These are phyloP conservation scores for Penicillium macrosclerotiorum DNA, from an alignment of 495 filamentous ascomycete genomes.

Conservation along the genomic window DNA sequence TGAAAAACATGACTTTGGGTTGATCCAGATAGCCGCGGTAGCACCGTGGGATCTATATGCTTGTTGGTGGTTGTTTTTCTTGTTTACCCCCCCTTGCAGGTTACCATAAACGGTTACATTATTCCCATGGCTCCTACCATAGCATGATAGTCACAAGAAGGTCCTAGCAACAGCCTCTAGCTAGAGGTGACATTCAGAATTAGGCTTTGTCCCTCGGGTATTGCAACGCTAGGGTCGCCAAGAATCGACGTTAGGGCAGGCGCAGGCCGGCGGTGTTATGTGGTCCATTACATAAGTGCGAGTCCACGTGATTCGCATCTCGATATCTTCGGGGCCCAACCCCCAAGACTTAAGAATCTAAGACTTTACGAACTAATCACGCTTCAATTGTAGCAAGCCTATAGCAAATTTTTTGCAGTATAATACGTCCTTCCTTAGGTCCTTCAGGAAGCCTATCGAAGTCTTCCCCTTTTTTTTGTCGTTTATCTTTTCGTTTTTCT, in stretches of 20 bases:
- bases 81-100: conserved; percentile 1
- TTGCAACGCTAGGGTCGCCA: conserved; percentile 3
- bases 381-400: too few species aligned
- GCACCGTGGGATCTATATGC: background rate
- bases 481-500: too few species aligned
- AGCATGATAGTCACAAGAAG: background rate
- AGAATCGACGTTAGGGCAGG: background rate
- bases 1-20: conserved; percentile 5
- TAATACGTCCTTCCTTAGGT: too few species aligned
- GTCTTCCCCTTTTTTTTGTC: too few species aligned
- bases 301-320: too few species aligned
- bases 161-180: background rate
- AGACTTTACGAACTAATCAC: too few species aligned
- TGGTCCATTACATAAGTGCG: too few species aligned
- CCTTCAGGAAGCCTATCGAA: too few species aligned
- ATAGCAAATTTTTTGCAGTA: too few species aligned
- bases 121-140: background rate
- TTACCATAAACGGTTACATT: conserved; percentile 8
- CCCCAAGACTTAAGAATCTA: too few species aligned
- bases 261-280: too few species aligned
- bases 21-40: background rate
- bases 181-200: conserved; percentile 7
- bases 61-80: background rate
- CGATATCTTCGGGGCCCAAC: too few species aligned
- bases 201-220: background rate